Percentiles rank a stretch among this genome's conserved stretches.
These are phyloP conservation scores for Sanghuangporus baumii DNA, from an alignment of 1,284 basidiomycete genomes.

Conservation along the genomic window DNA sequence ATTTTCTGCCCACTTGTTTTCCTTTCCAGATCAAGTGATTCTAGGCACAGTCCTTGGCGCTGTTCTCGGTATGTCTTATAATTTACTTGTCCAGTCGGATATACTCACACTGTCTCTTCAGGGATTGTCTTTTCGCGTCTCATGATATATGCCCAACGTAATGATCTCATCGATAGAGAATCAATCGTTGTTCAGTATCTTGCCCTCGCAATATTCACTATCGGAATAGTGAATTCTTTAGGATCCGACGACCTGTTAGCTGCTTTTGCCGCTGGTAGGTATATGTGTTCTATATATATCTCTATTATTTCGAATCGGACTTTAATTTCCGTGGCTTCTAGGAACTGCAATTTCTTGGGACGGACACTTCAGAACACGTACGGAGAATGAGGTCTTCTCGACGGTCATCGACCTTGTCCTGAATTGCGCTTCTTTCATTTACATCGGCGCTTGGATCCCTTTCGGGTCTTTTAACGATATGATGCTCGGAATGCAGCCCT, in stretches of 20 bases:
- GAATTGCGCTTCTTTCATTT: conserved; percentile 85
- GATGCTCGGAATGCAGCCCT: conserved; percentile 62
- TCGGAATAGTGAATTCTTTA: conserved; percentile 72
- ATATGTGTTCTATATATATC: not conserved
- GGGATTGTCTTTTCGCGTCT: conserved; percentile 71
- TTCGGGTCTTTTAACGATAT: conserved; percentile 63
- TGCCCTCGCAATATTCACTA: conserved; percentile 77
- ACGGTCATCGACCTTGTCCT: conserved; percentile 84
- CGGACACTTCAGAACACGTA: conserved; percentile 82
- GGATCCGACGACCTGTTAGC: conserved; percentile 89
- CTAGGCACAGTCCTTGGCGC: conserved; percentile 77
- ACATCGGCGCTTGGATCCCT: conserved; percentile 87
- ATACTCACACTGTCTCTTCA: conserved; percentile 22
- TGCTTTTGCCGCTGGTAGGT: conserved; percentile 86
- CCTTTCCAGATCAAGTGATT: conserved; percentile 73
- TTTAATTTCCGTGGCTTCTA: not conserved
- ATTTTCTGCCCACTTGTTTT: not conserved
- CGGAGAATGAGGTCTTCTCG: conserved; percentile 82
- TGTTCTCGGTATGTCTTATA: conserved; percentile 47
- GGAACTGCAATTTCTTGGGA: conserved; percentile 90
- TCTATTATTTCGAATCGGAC: not conserved
- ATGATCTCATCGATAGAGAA: conserved; percentile 82
- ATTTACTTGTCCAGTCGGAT: not conserved
- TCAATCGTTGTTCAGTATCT: conserved; percentile 91
- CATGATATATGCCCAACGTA: conserved; percentile 76